Evolutionary conservation across 106 monocot genomes (phyloP).

Genomic region (Agapanthus africanus): DNA sequence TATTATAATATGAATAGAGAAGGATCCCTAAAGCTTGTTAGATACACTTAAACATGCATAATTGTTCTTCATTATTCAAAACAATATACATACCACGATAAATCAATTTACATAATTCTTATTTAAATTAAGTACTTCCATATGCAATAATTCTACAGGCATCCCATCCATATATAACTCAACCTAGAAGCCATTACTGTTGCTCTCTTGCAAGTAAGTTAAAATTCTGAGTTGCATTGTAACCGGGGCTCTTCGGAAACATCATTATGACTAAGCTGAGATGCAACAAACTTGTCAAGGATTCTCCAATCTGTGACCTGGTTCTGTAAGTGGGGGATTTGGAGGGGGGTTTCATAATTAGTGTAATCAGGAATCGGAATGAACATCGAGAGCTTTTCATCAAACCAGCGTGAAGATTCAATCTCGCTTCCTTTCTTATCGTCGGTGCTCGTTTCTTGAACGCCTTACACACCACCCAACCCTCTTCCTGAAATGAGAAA

Average conservation of each 20-base stretch:
- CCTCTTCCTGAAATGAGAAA: slow-evolving; percentile 50
- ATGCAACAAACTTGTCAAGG: slow-evolving; percentile 75
- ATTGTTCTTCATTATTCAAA: too few relatives aligned
- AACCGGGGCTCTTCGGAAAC: slow-evolving; percentile 10
- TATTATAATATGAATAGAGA: too few relatives aligned
- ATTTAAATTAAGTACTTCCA: not conserved
- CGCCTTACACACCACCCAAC: slow-evolving; percentile 77
- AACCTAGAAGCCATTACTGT: too few relatives aligned
- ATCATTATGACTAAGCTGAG: slow-evolving; percentile 59
- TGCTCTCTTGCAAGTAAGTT: too few relatives aligned
- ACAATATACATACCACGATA: too few relatives aligned
- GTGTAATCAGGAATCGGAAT: slow-evolving; percentile 24
- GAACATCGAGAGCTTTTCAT: slow-evolving; percentile 34
- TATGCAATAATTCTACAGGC: not conserved
- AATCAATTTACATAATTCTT: not conserved
- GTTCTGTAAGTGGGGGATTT: slow-evolving; percentile 6
- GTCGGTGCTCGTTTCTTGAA: slow-evolving; percentile 58
- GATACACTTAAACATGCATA: too few relatives aligned
- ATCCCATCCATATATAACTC: too few relatives aligned
- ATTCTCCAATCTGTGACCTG: slow-evolving; percentile 69
- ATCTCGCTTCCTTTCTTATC: slow-evolving; percentile 15
- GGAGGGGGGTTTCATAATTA: slow-evolving; percentile 1
- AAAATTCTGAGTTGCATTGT: slow-evolving; percentile 10
- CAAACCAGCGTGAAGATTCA: slow-evolving; percentile 47
- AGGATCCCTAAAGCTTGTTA: too few relatives aligned